Evolutionary conservation across 345 rosid genomes (phyloP), one percentile per base, ranked within the genome.

Genomic region (Cardamine occulta): DNA sequence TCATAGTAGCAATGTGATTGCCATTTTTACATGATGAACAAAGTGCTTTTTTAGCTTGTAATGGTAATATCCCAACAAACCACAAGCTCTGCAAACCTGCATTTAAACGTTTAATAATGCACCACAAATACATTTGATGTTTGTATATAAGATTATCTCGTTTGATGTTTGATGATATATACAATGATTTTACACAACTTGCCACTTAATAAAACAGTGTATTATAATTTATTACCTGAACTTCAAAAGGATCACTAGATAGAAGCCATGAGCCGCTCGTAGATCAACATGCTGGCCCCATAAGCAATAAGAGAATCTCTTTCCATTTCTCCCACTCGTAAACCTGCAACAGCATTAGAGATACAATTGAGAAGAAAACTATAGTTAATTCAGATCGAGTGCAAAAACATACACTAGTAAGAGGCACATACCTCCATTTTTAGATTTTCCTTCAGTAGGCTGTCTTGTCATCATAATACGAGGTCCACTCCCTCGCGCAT

Each of bases 231-330:
- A 35, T 62, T 80, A 94, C 98, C 88, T 95, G 97, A 73, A 90
- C 97, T 85, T 90, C 93, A 47, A 95, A 95, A 64, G 97, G 98
- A 79, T 94, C 98, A 74, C 98, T 94, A 47, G 98, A 94, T 94
- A 47, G 98, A 94, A 59, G 88, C 19, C 97, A 95, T 90, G 57
- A 95, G 83, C 55, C 97, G 96, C 86, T 92, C 96, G 26, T 70
- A 88, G 57, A 95, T 87, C 80, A 95, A 81, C 91, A 86, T 92
- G 85, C 96, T 95, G 67, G 99, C 93, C 24, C 99, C 99, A 78
- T 95, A 95, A 64, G 97, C 97, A 70, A 95, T 90, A 70, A 95
- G 87, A 80, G 96, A 95, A 80, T 95, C 97, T 32, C 97, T 88
- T 60, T 92, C 99, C 97, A 90, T 95, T 82, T 95, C 99, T 79